Evolutionary conservation across 179 eudicot species (phyloP).

Genomic region (Beta lomatogona): DNA sequence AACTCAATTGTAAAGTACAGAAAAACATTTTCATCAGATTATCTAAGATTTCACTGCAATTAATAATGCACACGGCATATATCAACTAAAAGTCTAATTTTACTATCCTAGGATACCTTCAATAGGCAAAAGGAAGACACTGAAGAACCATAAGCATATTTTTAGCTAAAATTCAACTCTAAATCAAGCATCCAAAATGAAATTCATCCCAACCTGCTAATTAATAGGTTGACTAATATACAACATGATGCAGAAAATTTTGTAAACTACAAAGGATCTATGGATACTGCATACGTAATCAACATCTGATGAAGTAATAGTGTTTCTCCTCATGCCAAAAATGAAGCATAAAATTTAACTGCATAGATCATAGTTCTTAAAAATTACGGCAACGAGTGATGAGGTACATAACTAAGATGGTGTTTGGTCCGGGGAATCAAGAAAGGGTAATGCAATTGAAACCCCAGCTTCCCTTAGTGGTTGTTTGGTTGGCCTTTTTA

Average conservation of each 20-base stretch:
- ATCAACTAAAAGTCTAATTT: neutral
- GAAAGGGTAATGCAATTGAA: too few relatives aligned
- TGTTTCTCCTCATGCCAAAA: neutral
- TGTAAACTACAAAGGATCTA: neutral
- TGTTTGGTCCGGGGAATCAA: too few relatives aligned
- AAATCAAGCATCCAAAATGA: neutral
- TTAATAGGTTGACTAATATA: neutral
- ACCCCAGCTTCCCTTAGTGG: too few relatives aligned
- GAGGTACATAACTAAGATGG: too few relatives aligned
- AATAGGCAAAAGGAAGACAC: too few relatives aligned
- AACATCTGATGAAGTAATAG: neutral
- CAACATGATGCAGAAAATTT: neutral
- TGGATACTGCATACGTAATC: neutral
- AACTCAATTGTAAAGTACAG: neutral
- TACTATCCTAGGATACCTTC: neutral
- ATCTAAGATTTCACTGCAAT: neutral
- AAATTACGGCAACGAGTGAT: neutral
- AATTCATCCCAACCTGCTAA: neutral
- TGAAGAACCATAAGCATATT: neutral
- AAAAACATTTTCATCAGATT: neutral
- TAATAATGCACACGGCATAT: neutral
- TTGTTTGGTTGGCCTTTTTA: too few relatives aligned
- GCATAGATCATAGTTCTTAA: too few relatives aligned
- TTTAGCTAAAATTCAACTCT: neutral
- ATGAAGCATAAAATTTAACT: neutral